These are phyloP conservation scores for Rhodotorula sphaerocarpa DNA, from an alignment of 768 basidiomycete genomes.

Conservation along the genomic window DNA sequence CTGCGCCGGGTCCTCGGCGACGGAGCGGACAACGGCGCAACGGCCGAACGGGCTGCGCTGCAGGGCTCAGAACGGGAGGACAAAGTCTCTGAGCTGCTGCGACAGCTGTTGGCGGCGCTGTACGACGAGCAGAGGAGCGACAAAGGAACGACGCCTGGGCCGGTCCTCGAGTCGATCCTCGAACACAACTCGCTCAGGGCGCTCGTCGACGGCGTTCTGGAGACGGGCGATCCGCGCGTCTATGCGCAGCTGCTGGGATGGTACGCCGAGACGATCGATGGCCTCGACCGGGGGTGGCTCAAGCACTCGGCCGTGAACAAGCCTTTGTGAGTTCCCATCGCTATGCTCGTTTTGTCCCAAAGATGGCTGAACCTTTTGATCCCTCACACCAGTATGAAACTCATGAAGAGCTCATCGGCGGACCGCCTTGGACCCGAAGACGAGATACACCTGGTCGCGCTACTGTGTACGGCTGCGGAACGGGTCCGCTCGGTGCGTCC, in stretches of 20 bases:
- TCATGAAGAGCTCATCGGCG: no score
- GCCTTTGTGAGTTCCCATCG: constrained; percentile 26
- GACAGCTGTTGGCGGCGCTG: constrained; percentile 2
- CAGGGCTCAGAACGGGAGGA: no score
- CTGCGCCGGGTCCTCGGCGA: background rate
- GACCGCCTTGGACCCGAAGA: background rate
- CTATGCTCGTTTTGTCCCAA: no score
- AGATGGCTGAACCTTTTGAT: no score
- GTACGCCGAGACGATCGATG: constrained; percentile 81
- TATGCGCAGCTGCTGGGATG: constrained; percentile 78
- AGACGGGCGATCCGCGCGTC: constrained; percentile 64
- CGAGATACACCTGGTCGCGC: constrained; percentile 56
- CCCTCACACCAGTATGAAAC: no score
- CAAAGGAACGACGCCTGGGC: constrained; percentile 7
- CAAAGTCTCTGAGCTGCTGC: background rate
- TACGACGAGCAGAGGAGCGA: no score
- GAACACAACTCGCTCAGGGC: constrained; percentile 80
- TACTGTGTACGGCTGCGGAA: constrained; percentile 84
- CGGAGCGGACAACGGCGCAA: background rate
- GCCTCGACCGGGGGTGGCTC: constrained; percentile 85
- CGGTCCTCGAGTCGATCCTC: constrained; percentile 43
- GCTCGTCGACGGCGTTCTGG: constrained; percentile 74
- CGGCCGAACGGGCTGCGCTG: background rate
- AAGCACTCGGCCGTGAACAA: constrained; percentile 70
- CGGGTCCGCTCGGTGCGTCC: constrained; percentile 60